These are phyloP conservation scores for Plasmodium vivax DNA, from an alignment of 169 alveolate genomes.

Conservation along the genomic window DNA sequence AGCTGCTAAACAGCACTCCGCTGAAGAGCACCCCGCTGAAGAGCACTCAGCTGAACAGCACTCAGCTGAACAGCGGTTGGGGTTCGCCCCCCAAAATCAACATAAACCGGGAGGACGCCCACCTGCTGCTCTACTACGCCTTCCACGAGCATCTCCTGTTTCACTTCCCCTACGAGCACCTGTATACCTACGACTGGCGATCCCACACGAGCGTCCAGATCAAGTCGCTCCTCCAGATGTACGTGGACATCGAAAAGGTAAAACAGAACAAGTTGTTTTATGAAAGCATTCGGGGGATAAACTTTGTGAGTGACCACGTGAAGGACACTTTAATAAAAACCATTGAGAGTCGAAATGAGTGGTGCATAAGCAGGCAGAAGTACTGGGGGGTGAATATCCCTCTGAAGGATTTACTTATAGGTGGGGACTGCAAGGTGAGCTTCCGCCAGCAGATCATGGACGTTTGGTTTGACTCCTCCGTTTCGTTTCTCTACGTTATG, in stretches of 20 bases:
- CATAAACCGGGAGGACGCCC: slow-evolving; percentile 25
- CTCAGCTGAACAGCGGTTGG: no score
- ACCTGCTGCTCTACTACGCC: slow-evolving; percentile 50
- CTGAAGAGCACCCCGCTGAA: no score
- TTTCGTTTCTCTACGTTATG: slow-evolving; percentile 77
- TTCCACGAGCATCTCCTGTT: slow-evolving; percentile 49
- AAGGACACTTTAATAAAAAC: slow-evolving; percentile 75
- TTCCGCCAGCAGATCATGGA: slow-evolving; percentile 81
- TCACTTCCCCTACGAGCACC: slow-evolving; percentile 69
- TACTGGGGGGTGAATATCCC: slow-evolving; percentile 89
- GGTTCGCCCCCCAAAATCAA: slow-evolving; percentile 13
- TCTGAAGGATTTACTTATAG: slow-evolving; percentile 6
- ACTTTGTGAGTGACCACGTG: slow-evolving; percentile 72
- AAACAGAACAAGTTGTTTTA: slow-evolving; percentile 18
- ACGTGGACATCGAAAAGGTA: slow-evolving; percentile 66
- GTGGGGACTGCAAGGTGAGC: background rate
- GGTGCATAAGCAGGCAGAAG: slow-evolving; percentile 90
- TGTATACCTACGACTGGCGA: slow-evolving; percentile 68
- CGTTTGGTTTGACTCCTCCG: slow-evolving; percentile 92
- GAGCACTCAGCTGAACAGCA: no score
- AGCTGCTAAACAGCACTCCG: no score
- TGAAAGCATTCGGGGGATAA: slow-evolving; percentile 56
- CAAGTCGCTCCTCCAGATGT: slow-evolving; percentile 58
- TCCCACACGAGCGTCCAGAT: slow-evolving; percentile 64
- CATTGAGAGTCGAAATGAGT: slow-evolving; percentile 78